phyloP scores from a whole-genome alignment of 305 asterid genomes.

The Fraxinus paxiana region DNA sequence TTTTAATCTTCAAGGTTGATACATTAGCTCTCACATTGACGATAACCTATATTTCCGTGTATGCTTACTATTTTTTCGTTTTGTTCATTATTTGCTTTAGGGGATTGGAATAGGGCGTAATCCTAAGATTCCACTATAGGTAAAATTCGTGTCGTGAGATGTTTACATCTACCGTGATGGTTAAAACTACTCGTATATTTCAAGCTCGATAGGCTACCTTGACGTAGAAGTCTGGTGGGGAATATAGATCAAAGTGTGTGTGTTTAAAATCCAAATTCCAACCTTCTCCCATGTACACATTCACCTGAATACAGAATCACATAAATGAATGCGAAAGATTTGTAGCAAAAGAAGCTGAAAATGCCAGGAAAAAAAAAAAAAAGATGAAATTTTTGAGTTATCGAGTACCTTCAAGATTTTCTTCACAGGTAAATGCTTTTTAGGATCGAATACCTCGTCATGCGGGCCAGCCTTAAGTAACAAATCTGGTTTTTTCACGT shows the following conservation, averaged over 20 bases:
- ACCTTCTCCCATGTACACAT: constrained; percentile 58
- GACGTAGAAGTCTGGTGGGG: constrained; percentile 68
- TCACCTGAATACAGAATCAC: constrained; percentile 37
- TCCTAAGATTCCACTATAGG: neutral
- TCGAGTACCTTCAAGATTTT: constrained; percentile 50
- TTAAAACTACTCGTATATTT: neutral
- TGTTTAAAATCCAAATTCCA: constrained; percentile 56
- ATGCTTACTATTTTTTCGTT: neutral
- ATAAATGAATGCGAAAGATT: neutral
- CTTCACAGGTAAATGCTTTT: constrained; percentile 37
- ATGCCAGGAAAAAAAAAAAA: neutral
- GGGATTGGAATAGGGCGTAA: neutral
- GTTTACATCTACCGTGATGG: neutral
- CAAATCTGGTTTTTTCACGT: constrained; percentile 68
- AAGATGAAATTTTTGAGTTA: neutral
- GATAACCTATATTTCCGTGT: neutral
- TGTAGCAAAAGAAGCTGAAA: neutral
- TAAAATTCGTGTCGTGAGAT: neutral
- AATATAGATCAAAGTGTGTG: constrained; percentile 53
- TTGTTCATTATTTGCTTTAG: neutral
- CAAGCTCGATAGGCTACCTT: constrained; percentile 33
- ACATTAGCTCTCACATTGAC: neutral
- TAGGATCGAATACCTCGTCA: constrained; percentile 57
- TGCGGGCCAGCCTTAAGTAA: constrained; percentile 36
- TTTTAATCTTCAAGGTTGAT: neutral